phyloP scores from a whole-genome alignment of 2,329 filamentous ascomycete genomes.

The Pseudogymnoascus sp. region DNA sequence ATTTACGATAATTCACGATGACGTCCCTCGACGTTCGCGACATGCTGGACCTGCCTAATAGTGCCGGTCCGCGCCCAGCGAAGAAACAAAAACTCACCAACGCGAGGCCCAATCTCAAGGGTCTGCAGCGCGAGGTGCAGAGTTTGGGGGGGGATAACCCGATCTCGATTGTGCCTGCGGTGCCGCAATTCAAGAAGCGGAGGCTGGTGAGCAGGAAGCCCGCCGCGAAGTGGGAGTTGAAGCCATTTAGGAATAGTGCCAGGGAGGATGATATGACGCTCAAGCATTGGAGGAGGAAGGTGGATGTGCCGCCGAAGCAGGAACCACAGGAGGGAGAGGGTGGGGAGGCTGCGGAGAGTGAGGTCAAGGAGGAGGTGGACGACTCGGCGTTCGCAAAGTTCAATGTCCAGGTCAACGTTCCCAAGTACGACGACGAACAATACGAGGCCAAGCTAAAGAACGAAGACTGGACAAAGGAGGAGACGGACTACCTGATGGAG shows the following conservation, averaged over 20 bases:
- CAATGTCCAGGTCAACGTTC: slow-evolving; percentile 71
- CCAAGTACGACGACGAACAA: slow-evolving; percentile 78
- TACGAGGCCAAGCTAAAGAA: slow-evolving; percentile 68
- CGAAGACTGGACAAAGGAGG: slow-evolving; percentile 79
- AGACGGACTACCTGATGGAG: slow-evolving; percentile 84
- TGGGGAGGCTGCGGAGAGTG: slow-evolving; percentile 33
- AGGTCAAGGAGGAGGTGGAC: slow-evolving; percentile 35
- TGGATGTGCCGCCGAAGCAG: slow-evolving; percentile 32
- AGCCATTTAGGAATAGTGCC: slow-evolving; percentile 68
- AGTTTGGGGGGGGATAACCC: slow-evolving; percentile 58
- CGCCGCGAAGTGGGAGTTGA: slow-evolving; percentile 56
- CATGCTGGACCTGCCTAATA: slow-evolving; percentile 68
- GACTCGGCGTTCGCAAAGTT: slow-evolving; percentile 73
- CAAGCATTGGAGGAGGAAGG: slow-evolving; percentile 71
- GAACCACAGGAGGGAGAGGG: slow-evolving; percentile 30
- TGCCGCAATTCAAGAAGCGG: slow-evolving; percentile 51
- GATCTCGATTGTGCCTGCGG: slow-evolving; percentile 56
- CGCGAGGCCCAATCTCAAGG: slow-evolving; percentile 52
- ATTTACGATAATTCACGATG: slow-evolving; percentile 38
- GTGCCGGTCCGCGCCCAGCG: slow-evolving; percentile 50
- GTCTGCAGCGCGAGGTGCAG: slow-evolving; percentile 57
- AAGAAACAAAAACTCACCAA: slow-evolving; percentile 68
- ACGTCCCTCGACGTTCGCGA: slow-evolving; percentile 76
- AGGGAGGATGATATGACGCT: slow-evolving; percentile 64
- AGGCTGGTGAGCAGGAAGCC: slow-evolving; percentile 47